These are phyloP conservation scores for Coprinellus micaceus DNA, from an alignment of 768 basidiomycete species.

Conservation along the genomic window DNA sequence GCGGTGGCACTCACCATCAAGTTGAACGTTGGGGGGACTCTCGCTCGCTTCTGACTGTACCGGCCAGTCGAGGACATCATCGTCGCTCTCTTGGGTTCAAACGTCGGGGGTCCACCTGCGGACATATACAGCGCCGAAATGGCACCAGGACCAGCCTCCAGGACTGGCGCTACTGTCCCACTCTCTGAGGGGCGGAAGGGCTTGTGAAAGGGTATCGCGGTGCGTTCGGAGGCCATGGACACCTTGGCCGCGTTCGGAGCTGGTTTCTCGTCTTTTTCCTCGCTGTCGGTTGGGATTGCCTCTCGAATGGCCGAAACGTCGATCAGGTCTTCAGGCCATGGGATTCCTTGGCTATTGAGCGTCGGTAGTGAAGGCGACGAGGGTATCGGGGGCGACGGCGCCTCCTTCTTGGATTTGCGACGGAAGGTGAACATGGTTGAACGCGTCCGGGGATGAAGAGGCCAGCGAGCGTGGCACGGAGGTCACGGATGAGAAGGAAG, in stretches of 20 bases:
- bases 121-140: conserved; percentile 75
- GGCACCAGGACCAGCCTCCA: conserved; percentile 39
- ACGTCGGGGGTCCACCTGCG: conserved; percentile 58
- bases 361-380: conserved; percentile 82
- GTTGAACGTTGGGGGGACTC: conserved; percentile 77
- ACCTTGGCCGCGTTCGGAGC: conserved; percentile 66
- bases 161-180: conserved; percentile 36
- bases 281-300: conserved; percentile 28
- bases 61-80: conserved; percentile 42
- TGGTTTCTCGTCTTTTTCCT: not conserved
- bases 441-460: conserved; percentile 5
- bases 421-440: conserved; percentile 82
- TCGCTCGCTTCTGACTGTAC: conserved; percentile 60
- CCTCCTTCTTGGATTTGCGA: conserved; percentile 58
- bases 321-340: conserved; percentile 82
- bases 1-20: conserved; percentile 57
- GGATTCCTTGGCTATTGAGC: conserved; percentile 68
- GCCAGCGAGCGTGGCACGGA: too few species aligned
- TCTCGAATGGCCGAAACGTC: conserved; percentile 65
- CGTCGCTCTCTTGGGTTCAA: conserved; percentile 50
- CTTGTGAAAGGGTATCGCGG: conserved; percentile 77
- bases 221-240: conserved; percentile 54
- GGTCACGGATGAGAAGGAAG: too few species aligned
- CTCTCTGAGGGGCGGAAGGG: conserved; percentile 45
- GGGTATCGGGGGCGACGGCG: conserved; percentile 49